Percentiles rank a stretch among this genome's conserved stretches.
Evolutionary conservation across 179 eudicot genomes (phyloP).

Genomic region (Heliamphora ciliata): DNA sequence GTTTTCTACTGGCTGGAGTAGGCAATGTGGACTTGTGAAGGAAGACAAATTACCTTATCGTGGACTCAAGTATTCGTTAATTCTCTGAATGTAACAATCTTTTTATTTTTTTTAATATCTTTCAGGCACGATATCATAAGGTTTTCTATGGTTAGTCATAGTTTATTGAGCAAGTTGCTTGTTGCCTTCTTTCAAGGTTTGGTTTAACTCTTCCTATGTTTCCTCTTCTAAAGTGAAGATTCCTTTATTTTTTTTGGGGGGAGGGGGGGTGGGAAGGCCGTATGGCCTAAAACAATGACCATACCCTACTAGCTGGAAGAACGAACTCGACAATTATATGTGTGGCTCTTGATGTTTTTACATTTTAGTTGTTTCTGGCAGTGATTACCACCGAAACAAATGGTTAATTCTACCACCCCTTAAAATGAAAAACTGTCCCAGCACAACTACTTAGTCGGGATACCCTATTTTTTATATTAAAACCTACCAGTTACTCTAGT

Average conservation of each 20-base stretch:
- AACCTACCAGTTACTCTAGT: neutral
- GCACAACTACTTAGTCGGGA: neutral
- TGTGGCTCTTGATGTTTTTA: neutral
- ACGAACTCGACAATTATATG: neutral
- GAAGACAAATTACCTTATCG: slow-evolving; percentile 94
- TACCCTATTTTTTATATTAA: neutral
- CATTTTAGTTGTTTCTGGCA: neutral
- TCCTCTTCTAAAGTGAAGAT: neutral
- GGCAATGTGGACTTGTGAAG: slow-evolving; percentile 94
- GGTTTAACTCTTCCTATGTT: neutral
- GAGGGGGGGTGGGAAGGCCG: neutral
- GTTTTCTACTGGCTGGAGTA: slow-evolving; percentile 90
- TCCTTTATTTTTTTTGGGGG: neutral
- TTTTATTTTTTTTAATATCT: neutral
- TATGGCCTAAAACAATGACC: neutral
- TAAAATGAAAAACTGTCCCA: neutral
- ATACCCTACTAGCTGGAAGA: neutral
- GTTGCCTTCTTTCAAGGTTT: neutral
- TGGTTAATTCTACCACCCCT: neutral
- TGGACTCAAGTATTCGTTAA: slow-evolving; percentile 72
- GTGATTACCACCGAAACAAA: neutral
- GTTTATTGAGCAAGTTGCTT: neutral
- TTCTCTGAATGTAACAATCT: neutral
- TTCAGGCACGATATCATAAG: neutral
- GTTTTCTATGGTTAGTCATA: neutral